Evolutionary conservation across 1,139 yeast genomes (phyloP), one percentile per base, ranked within the genome.

Genomic region (Pichia sp.): DNA sequence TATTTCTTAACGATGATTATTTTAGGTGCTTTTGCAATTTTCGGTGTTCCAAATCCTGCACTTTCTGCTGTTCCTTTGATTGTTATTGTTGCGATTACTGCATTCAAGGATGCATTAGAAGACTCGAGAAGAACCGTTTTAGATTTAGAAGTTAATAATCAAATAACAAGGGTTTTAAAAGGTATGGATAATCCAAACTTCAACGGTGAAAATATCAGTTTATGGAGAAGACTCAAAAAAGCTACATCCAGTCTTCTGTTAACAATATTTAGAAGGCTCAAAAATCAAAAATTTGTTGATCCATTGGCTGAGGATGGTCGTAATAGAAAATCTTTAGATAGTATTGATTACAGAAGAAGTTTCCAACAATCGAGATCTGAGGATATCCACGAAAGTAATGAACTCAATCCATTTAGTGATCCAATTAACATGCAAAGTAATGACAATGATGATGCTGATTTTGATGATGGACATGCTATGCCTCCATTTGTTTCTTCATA

Each of bases 1-100:
- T 92, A 88, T 70, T 92, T 92, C 74, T 71, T 92, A 64, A 68
- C 85, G 43, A 71, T 88, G 68, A 86, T 82, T 59, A 84, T 92
- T 54, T 71, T 92, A 57, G 96, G 96, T 51, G 87, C 84, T 13
- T 88, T 92, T 68, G 79, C 85, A 55, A 82, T 92, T 48, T 92
- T 92, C 65, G 98, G 98, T 57, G 97, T 90, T 34, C 79, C 86
- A 22, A 80, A 78, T 53, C 96, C 97, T 1, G 97, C 89, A 1
- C 69, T 92, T 56, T 85, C 94, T 7, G 90, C 96, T 1, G 97
- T 89, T 40, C 98, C 98, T 3, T 79, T 92, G 65, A 85, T 90
- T 66, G 96, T 88, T 46, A 90, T 92, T 71, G 95, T 92, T 38
- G 70, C 76, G 49, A 76, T 92, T 50, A 92, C 97, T 1, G 97